Conservation (phyloP, 2,329 filamentous ascomycete species). For the Phialophora expanda region DNA sequence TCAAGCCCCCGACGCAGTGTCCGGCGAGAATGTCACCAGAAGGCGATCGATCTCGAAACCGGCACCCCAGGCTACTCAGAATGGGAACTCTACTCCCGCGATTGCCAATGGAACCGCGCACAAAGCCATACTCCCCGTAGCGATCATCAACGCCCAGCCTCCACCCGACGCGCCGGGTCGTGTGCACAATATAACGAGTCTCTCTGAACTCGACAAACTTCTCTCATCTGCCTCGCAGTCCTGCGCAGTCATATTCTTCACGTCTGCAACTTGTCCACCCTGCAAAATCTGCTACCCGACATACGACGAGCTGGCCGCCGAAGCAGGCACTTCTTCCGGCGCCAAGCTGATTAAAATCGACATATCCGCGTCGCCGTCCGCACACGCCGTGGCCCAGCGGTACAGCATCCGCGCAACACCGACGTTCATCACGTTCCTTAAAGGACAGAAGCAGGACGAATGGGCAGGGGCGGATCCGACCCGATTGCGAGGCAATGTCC, state of each 20-base stretch:
- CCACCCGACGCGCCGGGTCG: conserved; percentile 43
- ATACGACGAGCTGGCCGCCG: conserved; percentile 78
- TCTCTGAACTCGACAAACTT: conserved; percentile 65
- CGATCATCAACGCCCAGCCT: conserved; percentile 29
- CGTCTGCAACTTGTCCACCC: conserved; percentile 81
- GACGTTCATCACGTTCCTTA: conserved; percentile 84
- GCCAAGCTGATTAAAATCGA: conserved; percentile 83
- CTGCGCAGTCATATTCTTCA: conserved; percentile 88
- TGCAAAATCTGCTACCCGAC: conserved; percentile 83
- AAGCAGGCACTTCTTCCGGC: conserved; percentile 57
- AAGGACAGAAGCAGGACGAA: conserved; percentile 73
- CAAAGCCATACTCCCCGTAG: conserved; percentile 23
- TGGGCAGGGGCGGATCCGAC: conserved; percentile 79
- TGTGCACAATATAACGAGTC: conserved; percentile 66
- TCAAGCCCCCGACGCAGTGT: conserved; percentile 57
- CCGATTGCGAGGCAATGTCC: conserved; percentile 72
- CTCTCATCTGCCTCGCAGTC: conserved; percentile 66
- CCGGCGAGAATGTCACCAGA: conserved; percentile 30
- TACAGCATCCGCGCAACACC: conserved; percentile 79
- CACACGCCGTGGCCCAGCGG: conserved; percentile 66
- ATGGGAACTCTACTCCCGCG: conserved; percentile 11
- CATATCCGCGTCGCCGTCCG: conserved; percentile 60
- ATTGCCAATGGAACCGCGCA: conserved; percentile 20
- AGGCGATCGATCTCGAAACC: conserved; percentile 26
- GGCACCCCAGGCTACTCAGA: conserved; percentile 14